Conservation (phyloP, 345 rosid genomes). For the Alliaria petiolata region DNA sequence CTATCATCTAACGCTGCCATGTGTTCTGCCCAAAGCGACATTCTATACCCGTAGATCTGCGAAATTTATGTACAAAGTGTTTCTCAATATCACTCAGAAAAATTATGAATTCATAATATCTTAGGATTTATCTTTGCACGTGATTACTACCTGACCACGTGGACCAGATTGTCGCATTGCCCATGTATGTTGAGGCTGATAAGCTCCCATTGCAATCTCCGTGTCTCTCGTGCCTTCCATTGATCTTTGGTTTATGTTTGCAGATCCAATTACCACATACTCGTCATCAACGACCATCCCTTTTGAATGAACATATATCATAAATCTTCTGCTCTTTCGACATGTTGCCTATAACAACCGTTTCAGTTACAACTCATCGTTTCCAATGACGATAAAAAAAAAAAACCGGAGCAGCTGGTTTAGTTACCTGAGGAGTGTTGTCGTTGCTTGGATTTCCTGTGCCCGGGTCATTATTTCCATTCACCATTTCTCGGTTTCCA, state of each 20-base stretch:
- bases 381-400: background rate
- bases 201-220: slow-evolving; percentile 98
- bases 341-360: slow-evolving; percentile 45
- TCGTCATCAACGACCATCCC: slow-evolving; percentile 97
- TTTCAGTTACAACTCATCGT: background rate
- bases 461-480: background rate
- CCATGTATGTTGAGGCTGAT: slow-evolving; percentile 93
- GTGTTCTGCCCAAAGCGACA: slow-evolving; percentile 98
- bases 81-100: background rate
- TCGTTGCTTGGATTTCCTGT: slow-evolving; percentile 41
- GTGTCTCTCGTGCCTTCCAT: slow-evolving; percentile 97
- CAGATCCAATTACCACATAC: slow-evolving; percentile 82
- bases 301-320: slow-evolving; percentile 96
- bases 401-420: background rate
- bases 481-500: slow-evolving; percentile 68
- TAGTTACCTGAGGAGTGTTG: slow-evolving; percentile 66
- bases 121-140: background rate
- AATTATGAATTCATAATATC: background rate
- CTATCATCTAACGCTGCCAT: slow-evolving; percentile 56
- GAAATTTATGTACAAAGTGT: background rate
- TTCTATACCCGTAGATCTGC: slow-evolving; percentile 84
- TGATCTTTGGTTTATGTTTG: slow-evolving; percentile 95
- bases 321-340: slow-evolving; percentile 67
- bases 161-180: slow-evolving; percentile 59
- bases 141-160: slow-evolving; percentile 86